phyloP scores from a whole-genome alignment of 2,329 filamentous ascomycete species.

The Talaromyces sp. region DNA sequence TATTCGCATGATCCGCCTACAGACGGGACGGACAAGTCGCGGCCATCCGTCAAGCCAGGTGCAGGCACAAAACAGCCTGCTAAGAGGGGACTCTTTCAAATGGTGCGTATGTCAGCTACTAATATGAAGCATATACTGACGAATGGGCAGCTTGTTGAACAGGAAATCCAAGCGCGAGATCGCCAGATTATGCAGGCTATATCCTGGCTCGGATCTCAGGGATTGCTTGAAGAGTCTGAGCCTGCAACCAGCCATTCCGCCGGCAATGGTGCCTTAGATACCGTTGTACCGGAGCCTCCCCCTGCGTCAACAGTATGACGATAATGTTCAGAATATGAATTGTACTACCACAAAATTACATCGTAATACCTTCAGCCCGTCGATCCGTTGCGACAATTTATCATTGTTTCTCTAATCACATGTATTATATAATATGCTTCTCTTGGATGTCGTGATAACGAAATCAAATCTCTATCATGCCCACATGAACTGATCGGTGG shows the following conservation, averaged over 20 bases:
- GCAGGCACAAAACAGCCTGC: conserved; percentile 13
- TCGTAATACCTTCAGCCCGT: background rate
- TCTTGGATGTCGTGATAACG: background rate
- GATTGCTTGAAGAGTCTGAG: conserved; percentile 31
- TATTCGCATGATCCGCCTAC: conserved; percentile 39
- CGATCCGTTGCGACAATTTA: background rate
- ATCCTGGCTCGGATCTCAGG: conserved; percentile 40
- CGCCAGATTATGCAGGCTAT: conserved; percentile 43
- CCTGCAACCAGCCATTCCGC: background rate
- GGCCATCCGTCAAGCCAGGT: conserved; percentile 18
- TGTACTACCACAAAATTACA: background rate
- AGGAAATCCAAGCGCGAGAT: conserved; percentile 43
- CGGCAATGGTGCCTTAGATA: background rate
- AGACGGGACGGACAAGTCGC: background rate
- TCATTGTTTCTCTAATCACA: background rate
- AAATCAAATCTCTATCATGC: background rate
- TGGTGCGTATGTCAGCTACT: conserved; percentile 29
- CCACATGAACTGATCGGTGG: background rate
- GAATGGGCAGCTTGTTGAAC: conserved; percentile 37
- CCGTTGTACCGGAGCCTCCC: background rate
- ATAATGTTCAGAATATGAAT: background rate
- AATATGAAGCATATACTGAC: background rate
- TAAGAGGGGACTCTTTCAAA: conserved; percentile 43
- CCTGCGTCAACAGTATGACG: background rate
- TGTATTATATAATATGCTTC: background rate